Conservation (phyloP, 164 flowering plant species). For the Chimonanthus praecox region DNA sequence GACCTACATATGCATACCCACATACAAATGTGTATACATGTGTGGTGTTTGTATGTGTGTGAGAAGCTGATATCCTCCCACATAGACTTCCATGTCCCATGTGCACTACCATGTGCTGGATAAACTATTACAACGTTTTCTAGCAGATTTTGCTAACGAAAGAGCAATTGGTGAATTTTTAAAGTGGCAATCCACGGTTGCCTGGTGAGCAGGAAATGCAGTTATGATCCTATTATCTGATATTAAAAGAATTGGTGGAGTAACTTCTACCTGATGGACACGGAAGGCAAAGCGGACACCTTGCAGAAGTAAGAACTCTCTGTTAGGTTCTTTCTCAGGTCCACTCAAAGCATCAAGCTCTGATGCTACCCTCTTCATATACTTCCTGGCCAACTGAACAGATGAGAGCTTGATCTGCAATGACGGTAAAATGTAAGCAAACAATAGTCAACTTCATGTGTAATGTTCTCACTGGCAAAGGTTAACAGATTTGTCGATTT, state of each 20-base stretch:
- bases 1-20: no score
- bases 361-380: slow-evolving; percentile 88
- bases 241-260: not conserved
- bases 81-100: no score
- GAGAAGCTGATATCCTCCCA: no score
- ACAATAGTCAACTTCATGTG: no score
- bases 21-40: no score
- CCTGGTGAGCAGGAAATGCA: not conserved
- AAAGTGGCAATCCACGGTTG: not conserved
- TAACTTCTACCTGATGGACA: slow-evolving; percentile 75
- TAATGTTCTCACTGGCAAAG: no score
- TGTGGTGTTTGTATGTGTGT: no score
- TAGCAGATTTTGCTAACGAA: not conserved
- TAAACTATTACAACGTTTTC: not conserved
- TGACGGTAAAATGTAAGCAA: not conserved
- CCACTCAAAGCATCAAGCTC: slow-evolving; percentile 78
- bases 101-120: no score
- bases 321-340: slow-evolving; percentile 81
- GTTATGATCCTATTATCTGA: not conserved
- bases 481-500: not conserved
- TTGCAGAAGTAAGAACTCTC: slow-evolving; percentile 85
- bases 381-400: slow-evolving; percentile 83
- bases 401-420: slow-evolving; percentile 94
- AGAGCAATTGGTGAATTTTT: not conserved
- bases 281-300: slow-evolving; percentile 98